A percentile compares a stretch with the other conserved stretches of the same genome.
Evolutionary conservation across 805 yeast genomes (phyloP).

Genomic region (Candida ortonii): DNA sequence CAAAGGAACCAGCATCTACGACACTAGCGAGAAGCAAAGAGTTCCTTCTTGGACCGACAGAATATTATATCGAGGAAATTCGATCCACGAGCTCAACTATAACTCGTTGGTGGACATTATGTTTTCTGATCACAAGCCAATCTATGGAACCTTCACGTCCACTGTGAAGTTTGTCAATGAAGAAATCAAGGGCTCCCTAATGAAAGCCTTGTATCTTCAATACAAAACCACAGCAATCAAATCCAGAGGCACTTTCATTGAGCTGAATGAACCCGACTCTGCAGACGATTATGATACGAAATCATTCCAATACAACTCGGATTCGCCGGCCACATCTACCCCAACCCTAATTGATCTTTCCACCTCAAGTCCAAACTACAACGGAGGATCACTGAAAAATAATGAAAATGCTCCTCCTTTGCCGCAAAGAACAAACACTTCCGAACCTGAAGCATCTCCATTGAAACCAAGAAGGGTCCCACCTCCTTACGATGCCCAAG

Average conservation of each 20-base stretch:
- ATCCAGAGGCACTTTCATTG: slow-evolving; percentile 23
- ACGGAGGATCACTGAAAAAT: slow-evolving; percentile 1
- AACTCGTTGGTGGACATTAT: slow-evolving; percentile 55
- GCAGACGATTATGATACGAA: slow-evolving; percentile 8
- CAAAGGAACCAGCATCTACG: slow-evolving; percentile 75
- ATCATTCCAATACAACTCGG: slow-evolving; percentile 15
- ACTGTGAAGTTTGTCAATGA: slow-evolving; percentile 70
- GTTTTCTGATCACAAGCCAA: slow-evolving; percentile 91
- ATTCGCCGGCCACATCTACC: slow-evolving; percentile 22
- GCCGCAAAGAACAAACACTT: slow-evolving; percentile 15
- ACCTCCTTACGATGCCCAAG: slow-evolving; percentile 22
- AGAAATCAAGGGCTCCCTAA: slow-evolving; percentile 49
- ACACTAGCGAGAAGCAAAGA: slow-evolving; percentile 87
- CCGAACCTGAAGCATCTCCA: slow-evolving; percentile 12
- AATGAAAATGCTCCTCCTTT: slow-evolving; percentile 13
- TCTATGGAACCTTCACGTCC: slow-evolving; percentile 72
- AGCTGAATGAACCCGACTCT: slow-evolving; percentile 29
- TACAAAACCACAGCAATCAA: slow-evolving; percentile 38
- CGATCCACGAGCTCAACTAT: slow-evolving; percentile 63
- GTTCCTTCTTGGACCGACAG: slow-evolving; percentile 98
- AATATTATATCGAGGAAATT: slow-evolving; percentile 61
- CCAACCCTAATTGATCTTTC: slow-evolving; percentile 25
- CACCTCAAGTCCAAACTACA: slow-evolving; percentile 7
- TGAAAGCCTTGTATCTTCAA: slow-evolving; percentile 56
- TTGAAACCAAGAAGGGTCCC: slow-evolving; percentile 24